A percentile compares a stretch with the other conserved stretches of the same genome.
Conservation (phyloP, 306 rosid species). For the Quercus variabilis region DNA sequence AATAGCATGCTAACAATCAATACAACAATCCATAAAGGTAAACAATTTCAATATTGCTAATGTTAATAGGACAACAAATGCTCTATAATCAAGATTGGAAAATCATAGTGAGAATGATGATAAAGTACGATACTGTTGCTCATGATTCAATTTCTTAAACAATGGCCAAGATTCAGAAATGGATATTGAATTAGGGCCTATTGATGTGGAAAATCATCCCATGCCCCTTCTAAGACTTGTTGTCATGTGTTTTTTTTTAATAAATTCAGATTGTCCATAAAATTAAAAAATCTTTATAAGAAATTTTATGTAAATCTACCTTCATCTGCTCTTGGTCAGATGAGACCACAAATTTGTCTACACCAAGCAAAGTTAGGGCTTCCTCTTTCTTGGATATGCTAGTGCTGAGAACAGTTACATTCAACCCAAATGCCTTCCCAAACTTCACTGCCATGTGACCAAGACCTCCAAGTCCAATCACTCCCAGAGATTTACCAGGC, state of each 20-base stretch:
- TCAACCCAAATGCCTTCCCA: conserved; percentile 77
- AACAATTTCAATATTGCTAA: too few species aligned
- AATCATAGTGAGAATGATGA: too few species aligned
- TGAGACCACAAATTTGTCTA: conserved; percentile 67
- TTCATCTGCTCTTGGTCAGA: conserved; percentile 64
- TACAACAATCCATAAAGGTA: not conserved
- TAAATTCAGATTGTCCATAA: not conserved
- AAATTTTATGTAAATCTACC: conserved; percentile 30
- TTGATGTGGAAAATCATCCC: too few species aligned
- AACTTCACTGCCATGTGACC: conserved; percentile 88
- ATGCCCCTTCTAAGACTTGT: not conserved
- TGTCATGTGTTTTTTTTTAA: too few species aligned
- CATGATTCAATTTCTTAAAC: too few species aligned
- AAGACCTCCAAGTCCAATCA: conserved; percentile 88
- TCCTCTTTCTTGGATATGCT: conserved; percentile 80
- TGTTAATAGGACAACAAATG: too few species aligned
- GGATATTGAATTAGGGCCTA: too few species aligned
- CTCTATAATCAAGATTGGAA: too few species aligned
- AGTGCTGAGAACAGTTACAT: conserved; percentile 71
- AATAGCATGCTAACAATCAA: conserved; percentile 1
- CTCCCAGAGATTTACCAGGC: conserved; percentile 85
- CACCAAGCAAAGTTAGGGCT: conserved; percentile 64
- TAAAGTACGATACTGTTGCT: too few species aligned
- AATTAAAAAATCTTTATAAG: conserved; percentile 9
- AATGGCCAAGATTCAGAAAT: too few species aligned